Evolutionary conservation across 441 rosid genomes (phyloP).

Genomic region (Euphorbia schlechtendalii): DNA sequence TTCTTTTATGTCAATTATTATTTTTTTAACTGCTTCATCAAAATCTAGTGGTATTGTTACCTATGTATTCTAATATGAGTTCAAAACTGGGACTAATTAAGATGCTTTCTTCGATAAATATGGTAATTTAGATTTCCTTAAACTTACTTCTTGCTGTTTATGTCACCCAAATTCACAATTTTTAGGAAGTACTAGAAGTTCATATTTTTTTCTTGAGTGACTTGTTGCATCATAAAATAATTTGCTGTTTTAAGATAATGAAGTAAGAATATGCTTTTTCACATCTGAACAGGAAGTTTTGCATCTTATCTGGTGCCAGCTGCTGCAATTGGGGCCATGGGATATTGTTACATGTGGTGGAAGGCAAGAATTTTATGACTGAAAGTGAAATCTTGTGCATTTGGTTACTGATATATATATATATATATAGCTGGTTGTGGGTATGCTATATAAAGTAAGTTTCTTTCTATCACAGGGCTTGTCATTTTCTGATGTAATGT

Average conservation of each 20-base stretch:
- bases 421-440: conserved; percentile 6
- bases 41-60: background rate
- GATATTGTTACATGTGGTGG: conserved; percentile 96
- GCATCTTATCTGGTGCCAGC: conserved; percentile 85
- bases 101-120: background rate
- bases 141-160: background rate
- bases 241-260: conserved; percentile 3
- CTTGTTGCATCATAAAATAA: background rate
- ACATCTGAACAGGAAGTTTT: conserved; percentile 40
- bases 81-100: conserved; percentile 5
- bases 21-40: background rate
- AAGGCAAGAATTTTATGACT: conserved; percentile 42
- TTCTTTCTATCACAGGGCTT: conserved; percentile 49
- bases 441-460: conserved; percentile 1
- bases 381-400: conserved; percentile 13
- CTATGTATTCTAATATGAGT: background rate
- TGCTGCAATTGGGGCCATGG: conserved; percentile 88
- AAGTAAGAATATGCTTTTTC: conserved; percentile 8
- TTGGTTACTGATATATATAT: too few species aligned
- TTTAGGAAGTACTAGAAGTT: background rate
- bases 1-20: background rate
- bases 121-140: background rate
- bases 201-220: background rate
- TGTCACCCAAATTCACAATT: background rate
- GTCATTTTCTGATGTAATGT: conserved; percentile 83